Percentiles rank a stretch among this genome's conserved stretches.
Evolutionary conservation across 495 filamentous ascomycete genomes (phyloP).

Genomic region (Choiromyces venosus): DNA sequence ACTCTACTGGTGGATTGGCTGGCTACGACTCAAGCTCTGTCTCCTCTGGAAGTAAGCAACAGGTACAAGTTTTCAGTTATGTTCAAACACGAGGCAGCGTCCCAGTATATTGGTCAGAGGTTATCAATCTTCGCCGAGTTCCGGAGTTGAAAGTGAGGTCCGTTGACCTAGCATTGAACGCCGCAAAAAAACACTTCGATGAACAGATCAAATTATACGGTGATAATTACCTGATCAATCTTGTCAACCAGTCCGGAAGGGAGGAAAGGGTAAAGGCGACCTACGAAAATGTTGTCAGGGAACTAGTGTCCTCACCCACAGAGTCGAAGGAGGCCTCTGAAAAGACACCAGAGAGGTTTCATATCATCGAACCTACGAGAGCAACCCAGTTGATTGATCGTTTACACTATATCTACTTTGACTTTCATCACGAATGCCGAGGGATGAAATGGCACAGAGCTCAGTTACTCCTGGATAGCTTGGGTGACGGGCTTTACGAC

Average conservation of each 20-base stretch:
- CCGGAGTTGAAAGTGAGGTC: conserved; percentile 82
- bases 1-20: conserved; percentile 62
- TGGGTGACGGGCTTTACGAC: conserved; percentile 62
- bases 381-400: conserved; percentile 63
- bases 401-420: conserved; percentile 94
- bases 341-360: conserved; percentile 73
- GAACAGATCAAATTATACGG: conserved; percentile 91
- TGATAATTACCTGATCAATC: conserved; percentile 92
- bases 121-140: conserved; percentile 83
- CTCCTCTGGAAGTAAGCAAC: conserved; percentile 22
- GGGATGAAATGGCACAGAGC: conserved; percentile 89
- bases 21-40: conserved; percentile 49
- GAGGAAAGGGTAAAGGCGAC: conserved; percentile 82
- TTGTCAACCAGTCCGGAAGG: conserved; percentile 90
- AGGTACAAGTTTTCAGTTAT: conserved; percentile 78
- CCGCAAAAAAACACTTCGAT: conserved; percentile 77
- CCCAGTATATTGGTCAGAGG: conserved; percentile 89
- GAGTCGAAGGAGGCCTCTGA: conserved; percentile 57
- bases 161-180: conserved; percentile 71
- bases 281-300: conserved; percentile 79
- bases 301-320: conserved; percentile 61
- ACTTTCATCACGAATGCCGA: conserved; percentile 96
- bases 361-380: conserved; percentile 60
- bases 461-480: conserved; percentile 72
- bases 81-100: conserved; percentile 94